phyloP scores from a whole-genome alignment of 257 asterid genomes.

The Nemophila menziesii region DNA sequence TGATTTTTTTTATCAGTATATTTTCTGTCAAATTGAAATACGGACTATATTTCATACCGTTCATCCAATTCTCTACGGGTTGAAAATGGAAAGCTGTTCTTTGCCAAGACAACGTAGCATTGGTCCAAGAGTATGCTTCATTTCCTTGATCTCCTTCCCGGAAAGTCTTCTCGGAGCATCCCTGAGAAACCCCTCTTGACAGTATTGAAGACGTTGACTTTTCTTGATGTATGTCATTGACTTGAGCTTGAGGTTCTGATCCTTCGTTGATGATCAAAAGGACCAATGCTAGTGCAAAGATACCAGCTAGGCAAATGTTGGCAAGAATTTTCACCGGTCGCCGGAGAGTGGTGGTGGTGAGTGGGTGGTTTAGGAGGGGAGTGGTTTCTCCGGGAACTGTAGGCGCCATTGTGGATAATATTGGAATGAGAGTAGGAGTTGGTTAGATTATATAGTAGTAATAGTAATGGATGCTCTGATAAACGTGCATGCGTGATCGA shows the following conservation, averaged over 20 bases:
- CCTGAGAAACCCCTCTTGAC: conserved; percentile 55
- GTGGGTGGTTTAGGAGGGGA: conserved; percentile 24
- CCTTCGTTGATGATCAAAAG: conserved; percentile 14
- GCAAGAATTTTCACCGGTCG: conserved; percentile 19
- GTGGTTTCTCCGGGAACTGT: conserved; percentile 18
- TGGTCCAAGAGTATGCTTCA: conserved; percentile 44
- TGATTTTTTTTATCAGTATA: no score
- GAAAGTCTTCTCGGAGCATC: conserved; percentile 75
- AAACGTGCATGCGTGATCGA: no score
- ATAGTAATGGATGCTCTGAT: no score
- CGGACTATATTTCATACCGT: conserved; percentile 32
- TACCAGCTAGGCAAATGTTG: conserved; percentile 28
- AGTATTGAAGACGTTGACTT: conserved; percentile 9
- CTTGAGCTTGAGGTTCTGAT: conserved; percentile 11
- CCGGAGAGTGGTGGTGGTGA: conserved; percentile 15
- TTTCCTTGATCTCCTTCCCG: conserved; percentile 23
- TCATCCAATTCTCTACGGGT: conserved; percentile 73
- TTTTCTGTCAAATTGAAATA: no score
- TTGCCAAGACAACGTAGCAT: conserved; percentile 73
- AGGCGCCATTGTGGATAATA: conserved; percentile 25
- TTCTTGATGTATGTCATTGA: conserved; percentile 2
- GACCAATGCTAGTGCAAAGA: conserved; percentile 21
- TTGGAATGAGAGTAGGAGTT: neutral
- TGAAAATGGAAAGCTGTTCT: conserved; percentile 72
- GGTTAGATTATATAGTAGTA: no score